phyloP scores from a whole-genome alignment of 495 filamentous ascomycete genomes.

The Oleoguttula mirabilis region DNA sequence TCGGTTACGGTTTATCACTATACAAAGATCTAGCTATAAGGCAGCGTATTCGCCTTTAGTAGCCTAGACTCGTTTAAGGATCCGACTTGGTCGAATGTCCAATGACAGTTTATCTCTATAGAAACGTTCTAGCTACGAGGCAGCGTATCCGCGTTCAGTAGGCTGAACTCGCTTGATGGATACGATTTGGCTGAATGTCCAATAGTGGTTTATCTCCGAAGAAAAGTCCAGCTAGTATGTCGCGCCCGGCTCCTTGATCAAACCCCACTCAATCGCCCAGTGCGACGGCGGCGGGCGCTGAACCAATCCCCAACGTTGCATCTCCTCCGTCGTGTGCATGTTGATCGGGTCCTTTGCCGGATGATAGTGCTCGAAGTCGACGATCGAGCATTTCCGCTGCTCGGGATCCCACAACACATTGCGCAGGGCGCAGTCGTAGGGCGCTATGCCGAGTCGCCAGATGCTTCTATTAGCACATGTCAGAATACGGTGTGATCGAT shows the following conservation, averaged over 20 bases:
- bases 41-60: too few species aligned
- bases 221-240: too few species aligned
- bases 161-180: too few species aligned
- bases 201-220: too few species aligned
- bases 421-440: constrained; percentile 14
- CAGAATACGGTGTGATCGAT: not conserved
- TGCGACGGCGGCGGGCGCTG: constrained; percentile 6
- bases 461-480: not conserved
- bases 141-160: too few species aligned
- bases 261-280: constrained; percentile 14
- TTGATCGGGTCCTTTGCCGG: constrained; percentile 11
- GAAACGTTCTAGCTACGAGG: too few species aligned
- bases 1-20: too few species aligned
- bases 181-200: too few species aligned
- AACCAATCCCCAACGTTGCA: constrained; percentile 14
- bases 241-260: constrained; percentile 8
- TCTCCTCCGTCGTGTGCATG: constrained; percentile 11
- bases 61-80: too few species aligned
- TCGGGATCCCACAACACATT: constrained; percentile 11
- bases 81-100: too few species aligned
- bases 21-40: too few species aligned
- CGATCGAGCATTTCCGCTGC: constrained; percentile 2
- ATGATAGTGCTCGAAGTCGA: constrained; percentile 17
- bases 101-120: too few species aligned
- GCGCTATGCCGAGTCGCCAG: constrained; percentile 10